Base-by-base conservation (phyloP, 805 yeast genomes). In the Pichia occidentalis region DNA sequence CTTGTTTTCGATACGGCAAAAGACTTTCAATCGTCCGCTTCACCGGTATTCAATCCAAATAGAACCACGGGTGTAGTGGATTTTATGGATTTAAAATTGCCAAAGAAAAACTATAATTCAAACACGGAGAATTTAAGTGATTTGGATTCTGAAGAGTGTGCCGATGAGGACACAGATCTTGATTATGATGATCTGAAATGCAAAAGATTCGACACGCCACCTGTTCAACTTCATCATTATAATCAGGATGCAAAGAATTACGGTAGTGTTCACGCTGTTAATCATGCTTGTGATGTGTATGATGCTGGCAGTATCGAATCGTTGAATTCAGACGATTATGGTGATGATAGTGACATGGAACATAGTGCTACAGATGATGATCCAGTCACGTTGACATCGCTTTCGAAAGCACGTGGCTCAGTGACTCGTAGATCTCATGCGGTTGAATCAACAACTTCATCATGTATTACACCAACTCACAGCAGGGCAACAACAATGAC, bases 1-100 rank as follows among this genome's bases (percentile, higher is more conserved):
- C 41, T 60, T 34, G 65, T 61, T 23, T 62, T 62, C 42, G 64
- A 60, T 43, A 58, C 65, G 1, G 63, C 60, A 19, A 57, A 52
- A 19, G 53, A 46, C 23, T 50, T 58, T n/a, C 60, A 57, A 40
- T 20, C 26, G 8, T 13, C 25, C 14, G 8, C 16, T 5, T 22
- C 32, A 6, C 17, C 30, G 11, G 19, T 18, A 5, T 14, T 10
- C 4, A 28, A 36, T 5, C 11, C 21, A 2, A 31, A 32, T n/a
- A 25, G 32, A 24, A 22, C 34, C 16, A 17, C 36, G 11, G 46
- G 38, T 20, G 37, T 39, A 11, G 36, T 37, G 32, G 52, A 40
- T 24, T 27, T 37, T 3, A 26, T 42, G 13, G 32, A 20, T 19
- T 27, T 44, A 4, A 34, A 22, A 11, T 11, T 24, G 16, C 40